A percentile compares a stretch with the other conserved stretches of the same genome.
Conservation (phyloP, 2,329 filamentous ascomycete genomes). For the Rachicladosporium sp. region DNA sequence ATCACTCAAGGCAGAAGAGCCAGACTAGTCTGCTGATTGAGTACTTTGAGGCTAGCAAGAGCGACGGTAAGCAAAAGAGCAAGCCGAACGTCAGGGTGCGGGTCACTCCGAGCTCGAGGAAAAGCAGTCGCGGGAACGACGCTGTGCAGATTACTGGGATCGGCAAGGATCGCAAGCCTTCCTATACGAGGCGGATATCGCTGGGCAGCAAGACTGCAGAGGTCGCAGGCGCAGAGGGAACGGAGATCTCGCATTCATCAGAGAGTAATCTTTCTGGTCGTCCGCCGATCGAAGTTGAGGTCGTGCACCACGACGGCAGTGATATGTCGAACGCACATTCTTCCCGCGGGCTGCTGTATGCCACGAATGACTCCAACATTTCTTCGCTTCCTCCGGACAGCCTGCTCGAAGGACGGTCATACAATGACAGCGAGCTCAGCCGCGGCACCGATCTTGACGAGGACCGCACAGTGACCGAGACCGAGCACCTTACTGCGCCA, state of each 20-base stretch:
- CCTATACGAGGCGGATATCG: constrained; percentile 55
- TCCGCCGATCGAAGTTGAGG: constrained; percentile 74
- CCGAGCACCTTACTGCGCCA: constrained; percentile 42
- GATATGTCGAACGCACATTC: constrained; percentile 46
- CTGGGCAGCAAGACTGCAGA: constrained; percentile 37
- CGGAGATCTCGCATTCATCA: constrained; percentile 58
- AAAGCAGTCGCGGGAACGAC: constrained; percentile 46
- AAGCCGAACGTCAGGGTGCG: constrained; percentile 72
- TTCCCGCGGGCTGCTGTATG: constrained; percentile 50
- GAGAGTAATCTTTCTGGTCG: constrained; percentile 60
- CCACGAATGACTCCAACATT: constrained; percentile 66
- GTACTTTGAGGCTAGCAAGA: constrained; percentile 78
- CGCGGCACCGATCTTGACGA: constrained; percentile 15
- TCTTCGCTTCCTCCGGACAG: constrained; percentile 69
- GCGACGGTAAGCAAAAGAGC: constrained; percentile 47
- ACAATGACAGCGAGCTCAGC: constrained; percentile 34
- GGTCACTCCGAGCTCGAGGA: constrained; percentile 62
- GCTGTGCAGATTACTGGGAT: constrained; percentile 80
- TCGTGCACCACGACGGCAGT: constrained; percentile 56
- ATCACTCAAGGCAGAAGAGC: constrained; percentile 46
- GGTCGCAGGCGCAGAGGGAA: constrained; percentile 19
- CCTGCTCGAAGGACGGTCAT: constrained; percentile 45
- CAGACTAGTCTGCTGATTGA: constrained; percentile 90
- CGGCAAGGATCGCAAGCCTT: constrained; percentile 59
- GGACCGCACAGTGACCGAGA: constrained; percentile 23